These are phyloP conservation scores for Fusarium falciforme DNA, from an alignment of 2,329 filamentous ascomycete species.

Conservation along the genomic window DNA sequence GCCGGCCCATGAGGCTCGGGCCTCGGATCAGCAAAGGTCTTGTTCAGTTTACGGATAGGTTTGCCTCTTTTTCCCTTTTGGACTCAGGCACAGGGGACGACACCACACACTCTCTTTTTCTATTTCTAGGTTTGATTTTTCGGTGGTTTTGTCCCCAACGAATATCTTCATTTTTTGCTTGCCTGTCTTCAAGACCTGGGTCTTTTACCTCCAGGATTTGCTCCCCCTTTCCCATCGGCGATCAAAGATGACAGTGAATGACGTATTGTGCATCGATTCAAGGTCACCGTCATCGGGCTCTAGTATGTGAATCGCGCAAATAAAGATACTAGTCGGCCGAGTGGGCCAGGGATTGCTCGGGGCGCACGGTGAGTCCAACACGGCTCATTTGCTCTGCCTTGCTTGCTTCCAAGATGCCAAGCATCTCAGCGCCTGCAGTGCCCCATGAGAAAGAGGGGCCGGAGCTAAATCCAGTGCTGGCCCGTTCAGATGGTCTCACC, in stretches of 20 bases:
- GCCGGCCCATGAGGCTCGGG: constrained; percentile 34
- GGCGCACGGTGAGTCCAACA: constrained; percentile 25
- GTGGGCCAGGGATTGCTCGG: constrained; percentile 17
- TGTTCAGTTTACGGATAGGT: constrained; percentile 34
- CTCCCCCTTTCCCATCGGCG: background rate
- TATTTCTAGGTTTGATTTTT: constrained; percentile 10
- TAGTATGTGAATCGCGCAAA: constrained; percentile 35
- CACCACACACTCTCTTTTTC: background rate
- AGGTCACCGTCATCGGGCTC: constrained; percentile 29
- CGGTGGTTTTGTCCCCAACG: background rate
- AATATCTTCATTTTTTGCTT: background rate
- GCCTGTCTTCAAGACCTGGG: background rate
- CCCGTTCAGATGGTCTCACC: constrained; percentile 16
- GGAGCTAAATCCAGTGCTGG: constrained; percentile 7
- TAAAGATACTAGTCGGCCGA: constrained; percentile 13
- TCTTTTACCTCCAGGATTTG: constrained; percentile 1
- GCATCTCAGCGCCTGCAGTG: constrained; percentile 7
- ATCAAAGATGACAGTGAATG: constrained; percentile 25
- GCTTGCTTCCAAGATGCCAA: constrained; percentile 15
- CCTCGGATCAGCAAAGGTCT: constrained; percentile 32
- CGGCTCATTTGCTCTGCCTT: background rate
- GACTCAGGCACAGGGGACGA: constrained; percentile 31
- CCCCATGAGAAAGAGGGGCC: background rate
- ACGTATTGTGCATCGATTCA: constrained; percentile 32
- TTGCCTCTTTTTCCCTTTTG: constrained; percentile 17